Evolutionary conservation across 768 basidiomycete genomes (phyloP).

Genomic region (Suillus hirtellus): DNA sequence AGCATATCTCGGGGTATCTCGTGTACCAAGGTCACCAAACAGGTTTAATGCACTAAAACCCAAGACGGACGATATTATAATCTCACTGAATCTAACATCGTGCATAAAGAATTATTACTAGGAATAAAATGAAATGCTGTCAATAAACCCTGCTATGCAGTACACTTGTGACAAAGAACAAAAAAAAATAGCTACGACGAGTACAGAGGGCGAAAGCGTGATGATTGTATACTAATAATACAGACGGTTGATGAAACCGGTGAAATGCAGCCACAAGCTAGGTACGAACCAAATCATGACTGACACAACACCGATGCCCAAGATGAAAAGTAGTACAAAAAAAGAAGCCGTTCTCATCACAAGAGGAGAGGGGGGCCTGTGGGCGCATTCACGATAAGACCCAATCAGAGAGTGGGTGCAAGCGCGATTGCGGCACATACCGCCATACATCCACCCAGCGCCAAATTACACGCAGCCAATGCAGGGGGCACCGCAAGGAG

Average conservation of each 20-base stretch:
- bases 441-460: slow-evolving; percentile 26
- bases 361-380: neutral
- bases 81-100: neutral
- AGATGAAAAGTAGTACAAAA: neutral
- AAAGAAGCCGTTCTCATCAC: neutral
- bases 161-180: neutral
- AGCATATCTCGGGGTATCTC: neutral
- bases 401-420: slow-evolving; percentile 26
- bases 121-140: neutral
- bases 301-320: neutral
- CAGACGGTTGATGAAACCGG: neutral
- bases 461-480: slow-evolving; percentile 25
- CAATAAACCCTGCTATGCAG: neutral
- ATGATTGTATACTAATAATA: neutral
- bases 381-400: neutral
- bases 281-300: neutral
- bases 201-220: neutral
- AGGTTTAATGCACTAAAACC: neutral
- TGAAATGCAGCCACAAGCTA: neutral
- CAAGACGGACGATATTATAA: neutral
- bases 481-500: slow-evolving; percentile 22
- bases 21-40: neutral
- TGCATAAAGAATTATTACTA: neutral
- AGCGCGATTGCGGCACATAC: slow-evolving; percentile 24
- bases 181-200: neutral